These are phyloP conservation scores for Geotrichum carabidarum DNA, from an alignment of 1,139 yeast genomes.

Conservation along the genomic window DNA sequence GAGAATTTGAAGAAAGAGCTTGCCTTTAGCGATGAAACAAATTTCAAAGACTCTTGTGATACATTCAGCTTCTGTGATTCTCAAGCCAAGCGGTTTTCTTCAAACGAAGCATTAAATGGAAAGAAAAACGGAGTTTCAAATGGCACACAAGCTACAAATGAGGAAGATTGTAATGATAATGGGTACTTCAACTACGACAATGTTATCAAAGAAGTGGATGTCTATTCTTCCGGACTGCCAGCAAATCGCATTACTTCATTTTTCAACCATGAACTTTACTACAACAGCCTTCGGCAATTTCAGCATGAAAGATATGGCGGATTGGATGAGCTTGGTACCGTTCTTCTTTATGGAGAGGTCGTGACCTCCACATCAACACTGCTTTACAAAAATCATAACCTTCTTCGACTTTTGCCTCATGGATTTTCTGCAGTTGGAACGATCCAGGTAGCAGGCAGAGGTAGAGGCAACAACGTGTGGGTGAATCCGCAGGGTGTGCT, in stretches of 20 bases:
- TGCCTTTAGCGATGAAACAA: conserved; percentile 6
- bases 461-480: conserved; percentile 95
- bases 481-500: conserved; percentile 88
- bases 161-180: neutral
- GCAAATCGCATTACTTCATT: conserved; percentile 54
- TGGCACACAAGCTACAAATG: neutral
- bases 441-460: conserved; percentile 84
- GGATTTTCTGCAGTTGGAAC: conserved; percentile 74
- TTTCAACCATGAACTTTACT: conserved; percentile 61
- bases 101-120: neutral
- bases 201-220: conserved; percentile 51
- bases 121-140: neutral
- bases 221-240: conserved; percentile 44
- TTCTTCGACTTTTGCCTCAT: conserved; percentile 58
- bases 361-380: conserved; percentile 81
- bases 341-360: conserved; percentile 76
- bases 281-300: conserved; percentile 42
- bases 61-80: conserved; percentile 18
- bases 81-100: neutral
- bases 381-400: conserved; percentile 62
- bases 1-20: conserved; percentile 28
- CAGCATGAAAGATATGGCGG: conserved; percentile 25
- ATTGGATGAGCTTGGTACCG: conserved; percentile 50
- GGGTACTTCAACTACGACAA: conserved; percentile 44
- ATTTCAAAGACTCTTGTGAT: conserved; percentile 15